Evolutionary conservation across 805 yeast species (phyloP).

Genomic region (Monosporozyma aquatica): DNA sequence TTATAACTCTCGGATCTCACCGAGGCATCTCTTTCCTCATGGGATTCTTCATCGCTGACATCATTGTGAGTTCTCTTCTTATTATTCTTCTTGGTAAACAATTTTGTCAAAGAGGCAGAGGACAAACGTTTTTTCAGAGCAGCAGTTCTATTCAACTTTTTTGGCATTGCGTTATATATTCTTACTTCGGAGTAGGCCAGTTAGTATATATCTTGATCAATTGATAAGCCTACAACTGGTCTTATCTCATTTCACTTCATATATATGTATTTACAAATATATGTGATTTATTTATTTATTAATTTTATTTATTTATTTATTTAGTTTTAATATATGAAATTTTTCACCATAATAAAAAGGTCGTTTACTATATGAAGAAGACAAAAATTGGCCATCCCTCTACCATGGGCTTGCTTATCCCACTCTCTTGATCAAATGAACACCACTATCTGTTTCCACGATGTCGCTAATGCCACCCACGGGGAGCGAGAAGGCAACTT

Average conservation of each 20-base stretch:
- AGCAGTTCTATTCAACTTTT: constrained; percentile 11
- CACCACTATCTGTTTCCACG: constrained; percentile 85
- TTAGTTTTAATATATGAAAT: not conserved
- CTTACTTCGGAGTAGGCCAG: no score
- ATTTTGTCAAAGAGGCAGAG: constrained; percentile 26
- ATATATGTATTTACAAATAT: no score
- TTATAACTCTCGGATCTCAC: no score
- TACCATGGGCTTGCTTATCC: no score
- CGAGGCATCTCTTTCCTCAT: constrained; percentile 3
- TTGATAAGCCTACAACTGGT: no score
- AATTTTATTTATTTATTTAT: not conserved
- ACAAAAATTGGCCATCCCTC: no score
- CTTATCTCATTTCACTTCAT: no score
- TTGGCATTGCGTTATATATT: not conserved
- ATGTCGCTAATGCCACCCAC: constrained; percentile 78
- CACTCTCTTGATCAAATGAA: constrained; percentile 71
- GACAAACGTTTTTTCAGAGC: constrained; percentile 25
- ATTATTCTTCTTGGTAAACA: constrained; percentile 26
- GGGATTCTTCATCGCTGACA: constrained; percentile 12
- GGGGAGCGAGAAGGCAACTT: constrained; percentile 70
- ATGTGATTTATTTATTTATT: not conserved
- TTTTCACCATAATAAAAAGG: not conserved
- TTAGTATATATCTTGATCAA: no score
- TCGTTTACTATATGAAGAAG: no score
- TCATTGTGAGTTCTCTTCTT: constrained; percentile 16